phyloP scores from a whole-genome alignment of 177 flowering plant species.

The Telopea speciosissima region DNA sequence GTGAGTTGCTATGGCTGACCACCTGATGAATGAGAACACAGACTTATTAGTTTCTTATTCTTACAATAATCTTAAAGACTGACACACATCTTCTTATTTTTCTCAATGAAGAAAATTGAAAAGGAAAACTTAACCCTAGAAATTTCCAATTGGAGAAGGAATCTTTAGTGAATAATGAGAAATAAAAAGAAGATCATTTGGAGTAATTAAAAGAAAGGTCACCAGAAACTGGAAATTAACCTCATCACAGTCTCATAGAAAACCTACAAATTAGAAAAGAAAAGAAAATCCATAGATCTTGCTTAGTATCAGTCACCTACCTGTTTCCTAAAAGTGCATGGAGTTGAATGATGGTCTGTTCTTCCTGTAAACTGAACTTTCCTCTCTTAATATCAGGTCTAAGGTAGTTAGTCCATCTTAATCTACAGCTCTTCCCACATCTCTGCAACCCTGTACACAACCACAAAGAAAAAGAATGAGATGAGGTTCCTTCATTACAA shows the following conservation, averaged over 20 bases:
- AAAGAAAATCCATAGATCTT: too few relatives aligned
- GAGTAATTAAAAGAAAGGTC: background rate
- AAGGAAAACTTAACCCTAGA: background rate
- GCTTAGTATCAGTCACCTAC: slow-evolving; percentile 68
- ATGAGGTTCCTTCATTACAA: background rate
- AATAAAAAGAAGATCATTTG: too few relatives aligned
- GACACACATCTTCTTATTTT: too few relatives aligned
- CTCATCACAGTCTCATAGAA: too few relatives aligned
- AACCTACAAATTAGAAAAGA: too few relatives aligned
- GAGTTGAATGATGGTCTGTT: slow-evolving; percentile 85
- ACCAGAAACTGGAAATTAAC: too few relatives aligned
- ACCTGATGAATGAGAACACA: slow-evolving; percentile 33
- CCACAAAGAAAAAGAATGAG: too few relatives aligned
- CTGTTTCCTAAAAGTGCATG: slow-evolving; percentile 88
- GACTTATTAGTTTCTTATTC: background rate
- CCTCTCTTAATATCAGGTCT: slow-evolving; percentile 92
- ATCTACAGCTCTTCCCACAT: slow-evolving; percentile 91
- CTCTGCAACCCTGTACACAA: slow-evolving; percentile 59
- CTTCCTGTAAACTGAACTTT: slow-evolving; percentile 78
- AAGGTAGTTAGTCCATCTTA: slow-evolving; percentile 86
- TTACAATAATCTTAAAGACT: too few relatives aligned
- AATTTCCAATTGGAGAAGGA: background rate
- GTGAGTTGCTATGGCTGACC: slow-evolving; percentile 92
- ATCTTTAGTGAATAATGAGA: background rate
- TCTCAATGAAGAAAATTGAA: background rate